Conservation (phyloP, 192 early-diverging fungal genomes). For the Podila epigama region DNA sequence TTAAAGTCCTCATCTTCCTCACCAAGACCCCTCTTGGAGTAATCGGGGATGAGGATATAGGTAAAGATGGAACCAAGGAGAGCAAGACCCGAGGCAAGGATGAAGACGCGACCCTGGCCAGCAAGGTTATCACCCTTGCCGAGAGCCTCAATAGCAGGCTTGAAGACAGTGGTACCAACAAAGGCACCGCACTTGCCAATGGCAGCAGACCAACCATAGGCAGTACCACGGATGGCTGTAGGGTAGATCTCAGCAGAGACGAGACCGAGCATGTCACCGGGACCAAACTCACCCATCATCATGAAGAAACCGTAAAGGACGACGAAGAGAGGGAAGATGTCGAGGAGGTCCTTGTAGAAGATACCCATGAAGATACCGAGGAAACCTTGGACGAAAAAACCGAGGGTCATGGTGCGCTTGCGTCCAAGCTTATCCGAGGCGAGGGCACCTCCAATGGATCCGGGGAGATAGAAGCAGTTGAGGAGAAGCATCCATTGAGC, state of each 20-base stretch:
- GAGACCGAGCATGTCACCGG: constrained; percentile 57
- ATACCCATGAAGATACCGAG: constrained; percentile 61
- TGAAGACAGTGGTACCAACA: constrained; percentile 54
- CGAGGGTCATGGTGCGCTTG: constrained; percentile 58
- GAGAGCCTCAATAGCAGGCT: constrained; percentile 43
- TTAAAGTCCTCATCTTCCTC: constrained; percentile 57
- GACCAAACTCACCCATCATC: constrained; percentile 61
- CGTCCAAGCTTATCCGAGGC: constrained; percentile 60
- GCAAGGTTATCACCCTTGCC: constrained; percentile 32
- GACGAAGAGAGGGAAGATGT: constrained; percentile 59
- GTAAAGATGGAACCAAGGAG: constrained; percentile 55
- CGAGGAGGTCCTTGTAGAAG: constrained; percentile 46
- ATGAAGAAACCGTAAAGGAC: constrained; percentile 64
- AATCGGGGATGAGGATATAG: constrained; percentile 55
- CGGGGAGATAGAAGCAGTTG: constrained; percentile 62
- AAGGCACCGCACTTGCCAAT: constrained; percentile 42
- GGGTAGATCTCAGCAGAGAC: constrained; percentile 60
- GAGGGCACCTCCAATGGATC: constrained; percentile 57
- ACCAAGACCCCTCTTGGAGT: constrained; percentile 51
- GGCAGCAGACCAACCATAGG: constrained; percentile 59
- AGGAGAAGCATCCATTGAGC: constrained; percentile 61
- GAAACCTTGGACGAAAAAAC: constrained; percentile 57
- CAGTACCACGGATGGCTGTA: constrained; percentile 58
- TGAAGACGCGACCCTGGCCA: constrained; percentile 54
- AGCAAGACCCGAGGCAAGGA: constrained; percentile 53